Percentiles rank a stretch among this genome's conserved stretches.
Evolutionary conservation across 2,329 filamentous ascomycete genomes (phyloP).

Genomic region (Hypoxylon sp.): DNA sequence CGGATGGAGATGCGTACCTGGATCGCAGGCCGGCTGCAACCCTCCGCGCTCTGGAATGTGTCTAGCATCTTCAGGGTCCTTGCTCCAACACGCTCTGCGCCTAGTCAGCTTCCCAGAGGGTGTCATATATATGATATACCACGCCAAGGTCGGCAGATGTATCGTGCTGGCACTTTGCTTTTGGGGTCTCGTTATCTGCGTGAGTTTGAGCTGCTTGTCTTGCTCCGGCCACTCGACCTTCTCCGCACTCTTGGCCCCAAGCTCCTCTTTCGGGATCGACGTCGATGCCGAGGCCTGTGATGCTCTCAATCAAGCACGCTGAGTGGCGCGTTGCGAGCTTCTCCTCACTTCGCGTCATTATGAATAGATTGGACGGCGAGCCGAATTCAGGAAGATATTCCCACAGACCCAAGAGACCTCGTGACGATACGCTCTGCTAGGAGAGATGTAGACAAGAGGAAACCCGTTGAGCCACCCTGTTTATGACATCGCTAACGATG

Average conservation of each 20-base stretch:
- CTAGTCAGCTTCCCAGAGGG: constrained; percentile 22
- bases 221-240: constrained; percentile 2
- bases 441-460: neutral
- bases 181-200: constrained; percentile 13
- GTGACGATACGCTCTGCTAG: constrained; percentile 19
- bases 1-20: constrained; percentile 26
- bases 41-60: constrained; percentile 25
- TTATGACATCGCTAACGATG: constrained; percentile 30
- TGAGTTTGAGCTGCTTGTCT: constrained; percentile 19
- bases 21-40: constrained; percentile 31
- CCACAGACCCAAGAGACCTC: constrained; percentile 18
- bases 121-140: constrained; percentile 31
- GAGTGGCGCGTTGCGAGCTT: constrained; percentile 12
- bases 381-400: constrained; percentile 16
- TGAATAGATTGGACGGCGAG: constrained; percentile 25
- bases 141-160: constrained; percentile 38
- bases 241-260: constrained; percentile 29
- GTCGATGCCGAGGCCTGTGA: constrained; percentile 24
- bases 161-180: constrained; percentile 7
- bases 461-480: constrained; percentile 11
- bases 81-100: constrained; percentile 17
- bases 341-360: constrained; percentile 24
- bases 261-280: neutral
- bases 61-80: constrained; percentile 21
- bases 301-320: constrained; percentile 10